phyloP scores from a whole-genome alignment of 805 yeast species.

The Cyberlindnera bimundalis region DNA sequence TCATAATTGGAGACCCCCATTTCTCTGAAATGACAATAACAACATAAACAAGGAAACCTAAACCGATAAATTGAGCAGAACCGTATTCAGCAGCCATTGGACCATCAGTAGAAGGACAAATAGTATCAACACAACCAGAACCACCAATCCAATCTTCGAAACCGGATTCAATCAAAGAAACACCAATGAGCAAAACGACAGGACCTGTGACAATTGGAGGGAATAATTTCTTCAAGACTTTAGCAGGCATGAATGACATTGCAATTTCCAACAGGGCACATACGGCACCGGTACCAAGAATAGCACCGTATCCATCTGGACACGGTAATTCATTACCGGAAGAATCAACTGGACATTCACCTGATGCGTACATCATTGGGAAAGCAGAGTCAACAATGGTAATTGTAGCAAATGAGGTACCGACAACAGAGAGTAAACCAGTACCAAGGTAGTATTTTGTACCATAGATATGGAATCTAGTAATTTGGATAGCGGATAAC shows the following conservation, averaged over 20 bases:
- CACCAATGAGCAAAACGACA: conserved; percentile 82
- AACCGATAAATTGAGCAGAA: conserved; percentile 79
- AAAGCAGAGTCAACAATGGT: conserved; percentile 72
- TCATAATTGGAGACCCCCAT: conserved; percentile 93
- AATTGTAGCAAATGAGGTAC: conserved; percentile 87
- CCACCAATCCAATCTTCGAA: conserved; percentile 90
- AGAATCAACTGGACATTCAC: conserved; percentile 58
- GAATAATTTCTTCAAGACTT: conserved; percentile 63
- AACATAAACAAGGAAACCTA: conserved; percentile 78
- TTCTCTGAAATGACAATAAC: conserved; percentile 74
- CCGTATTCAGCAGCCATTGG: conserved; percentile 76
- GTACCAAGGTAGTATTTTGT: conserved; percentile 83
- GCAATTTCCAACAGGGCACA: conserved; percentile 74
- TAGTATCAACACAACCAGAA: conserved; percentile 48
- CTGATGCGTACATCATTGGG: conserved; percentile 75
- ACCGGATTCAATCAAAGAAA: conserved; percentile 64
- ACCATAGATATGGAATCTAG: conserved; percentile 70
- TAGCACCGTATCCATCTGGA: conserved; percentile 88
- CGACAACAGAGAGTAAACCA: conserved; percentile 85
- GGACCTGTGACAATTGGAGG: conserved; percentile 95
- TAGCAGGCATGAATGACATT: conserved; percentile 76
- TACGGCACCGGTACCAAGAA: conserved; percentile 73
- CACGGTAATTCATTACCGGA: conserved; percentile 73
- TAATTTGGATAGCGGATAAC: conserved; percentile 70
- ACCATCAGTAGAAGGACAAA: conserved; percentile 48